A percentile compares a stretch with the other conserved stretches of the same genome.
phyloP scores from a whole-genome alignment of 2,329 filamentous ascomycete species.

The Periglandula ipomoeae region DNA sequence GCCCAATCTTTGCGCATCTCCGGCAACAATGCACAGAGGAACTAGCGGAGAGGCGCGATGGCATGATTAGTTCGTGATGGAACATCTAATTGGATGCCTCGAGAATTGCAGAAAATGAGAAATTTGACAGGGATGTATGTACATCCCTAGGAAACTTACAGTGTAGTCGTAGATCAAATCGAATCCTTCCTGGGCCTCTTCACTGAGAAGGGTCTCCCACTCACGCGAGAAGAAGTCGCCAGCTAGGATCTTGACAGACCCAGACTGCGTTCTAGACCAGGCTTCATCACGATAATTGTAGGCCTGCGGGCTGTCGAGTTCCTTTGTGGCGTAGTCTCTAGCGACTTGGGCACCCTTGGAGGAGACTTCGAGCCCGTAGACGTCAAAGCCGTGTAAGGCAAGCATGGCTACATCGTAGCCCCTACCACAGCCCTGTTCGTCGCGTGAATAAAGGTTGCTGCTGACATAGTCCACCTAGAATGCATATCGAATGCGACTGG shows the following conservation, averaged over 20 bases:
- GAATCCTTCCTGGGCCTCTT: neutral
- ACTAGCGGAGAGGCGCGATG: neutral
- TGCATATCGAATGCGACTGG: too few species aligned
- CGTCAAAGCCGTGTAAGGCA: conserved; percentile 7
- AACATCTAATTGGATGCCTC: neutral
- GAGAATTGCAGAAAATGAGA: too few species aligned
- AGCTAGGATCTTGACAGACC: neutral
- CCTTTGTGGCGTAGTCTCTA: neutral
- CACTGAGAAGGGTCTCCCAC: neutral
- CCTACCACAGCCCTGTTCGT: conserved; percentile 3
- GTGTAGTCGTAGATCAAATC: conserved; percentile 8
- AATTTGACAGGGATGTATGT: too few species aligned
- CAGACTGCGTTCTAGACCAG: neutral
- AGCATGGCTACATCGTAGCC: conserved; percentile 9
- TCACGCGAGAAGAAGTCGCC: conserved; percentile 6
- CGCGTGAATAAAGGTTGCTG: neutral
- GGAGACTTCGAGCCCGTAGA: conserved; percentile 5
- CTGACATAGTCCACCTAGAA: too few species aligned
- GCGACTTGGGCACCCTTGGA: conserved; percentile 6
- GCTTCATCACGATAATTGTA: conserved; percentile 1
- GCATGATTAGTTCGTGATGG: neutral
- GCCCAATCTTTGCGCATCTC: conserved; percentile 5
- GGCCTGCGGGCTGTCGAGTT: conserved; percentile 1
- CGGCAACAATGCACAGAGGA: conserved; percentile 5
- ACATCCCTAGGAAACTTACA: neutral